Evolutionary conservation across 345 rosid genomes (phyloP).

Genomic region (Citrus sp.): DNA sequence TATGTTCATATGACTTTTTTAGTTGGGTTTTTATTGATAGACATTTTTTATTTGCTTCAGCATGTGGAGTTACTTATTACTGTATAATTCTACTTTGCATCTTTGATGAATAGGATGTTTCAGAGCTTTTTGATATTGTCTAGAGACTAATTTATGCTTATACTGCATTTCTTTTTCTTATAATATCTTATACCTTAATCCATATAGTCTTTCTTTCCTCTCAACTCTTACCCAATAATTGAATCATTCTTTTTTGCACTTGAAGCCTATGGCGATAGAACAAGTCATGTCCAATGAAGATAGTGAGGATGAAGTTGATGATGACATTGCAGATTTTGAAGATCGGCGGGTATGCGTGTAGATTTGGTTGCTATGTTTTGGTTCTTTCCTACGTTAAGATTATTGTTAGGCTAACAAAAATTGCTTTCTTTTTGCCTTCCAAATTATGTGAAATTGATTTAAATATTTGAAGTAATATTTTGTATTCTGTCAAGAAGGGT

Average conservation of each 20-base stretch:
- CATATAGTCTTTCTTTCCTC: background rate
- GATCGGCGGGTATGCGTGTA: slow-evolving; percentile 73
- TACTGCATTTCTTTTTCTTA: background rate
- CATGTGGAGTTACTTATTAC: background rate
- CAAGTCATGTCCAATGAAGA: slow-evolving; percentile 78
- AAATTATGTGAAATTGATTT: background rate
- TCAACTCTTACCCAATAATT: background rate
- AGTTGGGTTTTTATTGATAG: background rate
- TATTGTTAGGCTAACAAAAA: background rate
- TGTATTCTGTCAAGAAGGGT: background rate
- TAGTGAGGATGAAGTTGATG: slow-evolving; percentile 86
- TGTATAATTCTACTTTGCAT: background rate
- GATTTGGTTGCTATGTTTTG: slow-evolving; percentile 2
- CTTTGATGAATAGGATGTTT: background rate
- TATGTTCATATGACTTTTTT: background rate
- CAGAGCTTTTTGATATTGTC: slow-evolving; percentile 1
- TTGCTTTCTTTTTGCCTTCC: background rate
- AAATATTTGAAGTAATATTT: background rate
- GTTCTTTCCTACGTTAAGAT: background rate
- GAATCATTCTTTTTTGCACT: background rate
- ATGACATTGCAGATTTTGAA: slow-evolving; percentile 69
- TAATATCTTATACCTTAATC: background rate
- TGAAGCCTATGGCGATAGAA: slow-evolving; percentile 73
- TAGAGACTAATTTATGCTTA: background rate
- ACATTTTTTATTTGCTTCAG: background rate